Evolutionary conservation across 106 monocot species (phyloP).

Genomic region (Dendrobium huoshanense): DNA sequence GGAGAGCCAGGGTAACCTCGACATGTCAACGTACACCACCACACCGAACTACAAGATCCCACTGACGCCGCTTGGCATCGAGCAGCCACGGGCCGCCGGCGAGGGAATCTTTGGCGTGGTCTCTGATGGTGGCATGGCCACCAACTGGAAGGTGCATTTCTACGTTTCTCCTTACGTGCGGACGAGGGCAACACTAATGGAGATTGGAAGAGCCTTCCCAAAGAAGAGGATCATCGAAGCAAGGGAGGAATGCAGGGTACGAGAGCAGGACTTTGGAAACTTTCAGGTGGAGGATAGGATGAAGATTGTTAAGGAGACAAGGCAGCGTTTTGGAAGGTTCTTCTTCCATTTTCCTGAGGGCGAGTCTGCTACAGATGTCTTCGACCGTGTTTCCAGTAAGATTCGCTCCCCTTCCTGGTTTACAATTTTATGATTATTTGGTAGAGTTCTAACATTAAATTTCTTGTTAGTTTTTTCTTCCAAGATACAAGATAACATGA

Average conservation of each 20-base stretch:
- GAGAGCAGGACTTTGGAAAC: constrained; percentile 98
- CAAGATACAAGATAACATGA: too few relatives aligned
- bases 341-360: constrained; percentile 98
- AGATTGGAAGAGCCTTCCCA: constrained; percentile 66
- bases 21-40: constrained; percentile 73
- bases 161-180: constrained; percentile 75
- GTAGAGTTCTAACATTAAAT: too few relatives aligned
- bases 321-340: constrained; percentile 79
- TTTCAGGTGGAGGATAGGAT: constrained; percentile 94
- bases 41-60: constrained; percentile 88
- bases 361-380: constrained; percentile 95
- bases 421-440: background rate
- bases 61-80: constrained; percentile 44
- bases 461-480: too few relatives aligned
- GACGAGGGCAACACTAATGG: constrained; percentile 66
- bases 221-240: constrained; percentile 53
- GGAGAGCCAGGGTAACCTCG: constrained; percentile 89
- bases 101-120: constrained; percentile 24
- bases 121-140: constrained; percentile 6
- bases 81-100: constrained; percentile 67
- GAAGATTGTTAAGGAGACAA: constrained; percentile 65
- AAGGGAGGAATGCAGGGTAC: constrained; percentile 79
- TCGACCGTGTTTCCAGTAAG: constrained; percentile 85
- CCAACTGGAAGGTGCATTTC: constrained; percentile 76
- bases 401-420: background rate